Base-by-base conservation (phyloP, 352 stramenopile species). In the Globisporangium splendens region DNA sequence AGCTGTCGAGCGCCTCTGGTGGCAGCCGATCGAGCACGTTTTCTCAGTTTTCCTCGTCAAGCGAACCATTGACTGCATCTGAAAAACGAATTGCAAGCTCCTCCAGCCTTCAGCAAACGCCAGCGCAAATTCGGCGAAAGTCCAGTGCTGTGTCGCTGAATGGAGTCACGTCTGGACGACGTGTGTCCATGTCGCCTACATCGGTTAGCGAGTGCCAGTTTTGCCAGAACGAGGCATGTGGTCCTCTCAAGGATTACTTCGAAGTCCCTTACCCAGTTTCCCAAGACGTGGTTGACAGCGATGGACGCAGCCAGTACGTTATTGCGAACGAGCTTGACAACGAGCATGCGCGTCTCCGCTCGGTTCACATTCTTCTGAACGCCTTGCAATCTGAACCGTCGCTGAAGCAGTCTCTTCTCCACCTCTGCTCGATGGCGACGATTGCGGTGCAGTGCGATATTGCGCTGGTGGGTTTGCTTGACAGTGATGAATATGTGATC, bases 371-470 rank as follows among this genome's bases (percentile, higher is more conserved):
- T 3, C 66, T 93, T 18, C 55, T 66, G 24, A 65, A 75, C 20
- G 74, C 76, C 15, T 38, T 93, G 8, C 73, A 78, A 54, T 66
- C 70, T 0, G 62, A 65, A 3, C 60, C 74, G 0, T 67, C 68
- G 17, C 63, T 73, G 41, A 78, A 86, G 65, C 77, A 79, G 38
- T 78, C 73, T 42, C 66, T 89, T 50, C 59, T 60, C 38, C 80
- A 93, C 60, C 73, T 93, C 24, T 88, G 78, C 63, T 88, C 79
- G 50, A 92, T 95, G 78, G 82, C 82, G 50, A 77, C 82, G 28
- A 93, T 92, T 56, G 84, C 83, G n/a, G 85, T 82, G 1, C 73
- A 77, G 41, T 88, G 79, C 46, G 69, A 77, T 0, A 76, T 89
- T 49, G 82, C 83, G 5, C 42, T 93, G 0, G 69, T 93, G 8